Evolutionary conservation across 768 basidiomycete genomes (phyloP), one percentile per base, ranked within the genome.

Genomic region (Pleurotus tuoliensis): DNA sequence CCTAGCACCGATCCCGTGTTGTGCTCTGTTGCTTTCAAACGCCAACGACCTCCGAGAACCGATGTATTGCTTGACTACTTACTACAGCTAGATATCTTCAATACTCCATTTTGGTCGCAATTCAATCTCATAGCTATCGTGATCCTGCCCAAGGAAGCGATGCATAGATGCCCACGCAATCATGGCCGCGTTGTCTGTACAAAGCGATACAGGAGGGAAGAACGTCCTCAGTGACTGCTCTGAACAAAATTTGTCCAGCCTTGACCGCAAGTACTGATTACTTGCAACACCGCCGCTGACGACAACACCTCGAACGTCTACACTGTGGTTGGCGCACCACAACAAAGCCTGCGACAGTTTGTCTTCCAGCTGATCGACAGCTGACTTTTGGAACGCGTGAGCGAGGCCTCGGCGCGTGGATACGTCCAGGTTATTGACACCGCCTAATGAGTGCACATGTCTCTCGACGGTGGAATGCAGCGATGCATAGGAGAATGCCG

Each of bases 141-240:
- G 71, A 56, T 87, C 84, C 3, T 73, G 74, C 0, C 72, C 73
- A 22, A 88, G 75, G 59, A 97, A 90, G 11, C 94, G 83, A 62
- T 87, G 73, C 80, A 95, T 88, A 0, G 91, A 87, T 3, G 94
- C 90, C 90, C 89, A 96, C 2, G 82, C 96, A 61, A 98, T 91
- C 96, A 98, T 98, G 7, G 83, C 95, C 0, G 96, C 96, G 68
- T 98, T 98, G 64, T 98, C 96, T 95, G 61, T 96, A 66, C 94
- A 98, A 2, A 95, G 73, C 9, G 76, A 68, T 0, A 81, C 75
- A 0, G 93, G 92, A n/a, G 94, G 94, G 64, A 88, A 94, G 30
- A 83, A 68, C 5, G 90, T 69, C 1, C 69, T 65, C 53, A 86
- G 73, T 18, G 69, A 69, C 2, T 57, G 48, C 2, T 62, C 51